Evolutionary conservation across 371 early-diverging fungal species (phyloP), one percentile per base, ranked within the genome.

Genomic region (Syncephalastrum monosporum): DNA sequence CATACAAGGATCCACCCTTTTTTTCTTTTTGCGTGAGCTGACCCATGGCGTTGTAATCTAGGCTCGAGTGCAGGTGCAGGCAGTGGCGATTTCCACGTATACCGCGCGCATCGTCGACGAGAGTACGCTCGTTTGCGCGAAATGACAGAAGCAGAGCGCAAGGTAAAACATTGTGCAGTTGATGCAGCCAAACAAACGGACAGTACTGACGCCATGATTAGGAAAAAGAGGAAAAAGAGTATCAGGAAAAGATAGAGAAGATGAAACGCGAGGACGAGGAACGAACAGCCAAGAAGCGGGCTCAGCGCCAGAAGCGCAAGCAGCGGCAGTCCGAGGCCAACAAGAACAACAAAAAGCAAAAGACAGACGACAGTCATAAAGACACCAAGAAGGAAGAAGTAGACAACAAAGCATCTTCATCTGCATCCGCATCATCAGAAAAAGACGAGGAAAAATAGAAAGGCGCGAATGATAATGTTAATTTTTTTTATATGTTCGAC

Each of bases 1-100:
- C 21, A 21, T 2, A 21, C 21, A 21, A 21, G 21, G 2, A 21
- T 2, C 21, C 21, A 21, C 21, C 21, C 21, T 21, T 21, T 21
- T 21, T 21, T 21, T 2, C 2, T 21, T 21, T 21, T 21, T 21
- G 2, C 21, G 21, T 2, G 21, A 21, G 21, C 21, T 21, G 21
- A 21, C 21, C 21, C 2, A 47, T 63, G 27, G 27, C 7, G 3
- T 27, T 52, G 10, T 21, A 47, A 24, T 14, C 15, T 51, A 69
- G 94, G 95, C 25, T 96, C 95, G 15, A 93, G 94, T 70, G 96
- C 97, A 2, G 97, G 96, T 47, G 97, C 97, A 0, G 96, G 97
- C 16, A 92, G 92, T 81, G 96, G 96, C 44, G 97, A 97, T 64
- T 97, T 97, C 59, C 96, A 96, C 70, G 93, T 94, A 0, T 97